phyloP scores from a whole-genome alignment of 371 early-diverging fungal genomes.

The Syncephalastrum racemosum region DNA sequence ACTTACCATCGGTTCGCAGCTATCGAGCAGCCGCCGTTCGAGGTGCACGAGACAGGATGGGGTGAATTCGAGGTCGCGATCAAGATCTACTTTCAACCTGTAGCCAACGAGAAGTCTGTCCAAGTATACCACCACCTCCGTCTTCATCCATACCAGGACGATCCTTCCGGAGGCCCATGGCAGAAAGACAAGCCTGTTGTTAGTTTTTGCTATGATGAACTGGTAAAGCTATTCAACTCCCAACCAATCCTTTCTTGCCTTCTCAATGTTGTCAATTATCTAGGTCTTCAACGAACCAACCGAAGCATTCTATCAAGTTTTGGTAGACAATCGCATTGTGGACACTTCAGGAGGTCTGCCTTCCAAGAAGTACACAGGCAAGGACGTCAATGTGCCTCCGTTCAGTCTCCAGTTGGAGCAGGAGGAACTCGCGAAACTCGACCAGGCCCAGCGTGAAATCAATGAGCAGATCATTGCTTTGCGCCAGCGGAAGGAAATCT shows the following conservation, averaged over 20 bases:
- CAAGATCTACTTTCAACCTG: constrained; percentile 80
- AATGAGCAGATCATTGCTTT: constrained; percentile 58
- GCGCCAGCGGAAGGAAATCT: constrained; percentile 46
- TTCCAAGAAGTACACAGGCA: constrained; percentile 31
- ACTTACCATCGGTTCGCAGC: too few relatives aligned
- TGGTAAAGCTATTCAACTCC: constrained; percentile 53
- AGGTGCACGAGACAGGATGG: constrained; percentile 96
- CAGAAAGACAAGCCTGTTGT: constrained; percentile 76
- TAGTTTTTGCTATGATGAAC: constrained; percentile 79
- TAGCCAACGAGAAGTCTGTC: constrained; percentile 80
- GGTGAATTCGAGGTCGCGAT: constrained; percentile 98
- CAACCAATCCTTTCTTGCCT: background rate
- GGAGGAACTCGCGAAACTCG: constrained; percentile 63
- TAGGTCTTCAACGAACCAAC: constrained; percentile 89
- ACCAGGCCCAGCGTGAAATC: constrained; percentile 61
- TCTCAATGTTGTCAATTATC: constrained; percentile 3
- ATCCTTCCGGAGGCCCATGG: constrained; percentile 61
- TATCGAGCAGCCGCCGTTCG: constrained; percentile 86
- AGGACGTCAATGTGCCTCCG: constrained; percentile 31
- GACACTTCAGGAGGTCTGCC: constrained; percentile 28
- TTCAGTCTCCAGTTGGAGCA: constrained; percentile 66
- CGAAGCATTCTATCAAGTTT: constrained; percentile 73
- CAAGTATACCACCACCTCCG: constrained; percentile 82
- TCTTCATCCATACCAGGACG: constrained; percentile 77
- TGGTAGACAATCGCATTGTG: constrained; percentile 57